Base-by-base conservation (phyloP, 371 early-diverging fungal genomes). In the Blakeslea trispora region DNA sequence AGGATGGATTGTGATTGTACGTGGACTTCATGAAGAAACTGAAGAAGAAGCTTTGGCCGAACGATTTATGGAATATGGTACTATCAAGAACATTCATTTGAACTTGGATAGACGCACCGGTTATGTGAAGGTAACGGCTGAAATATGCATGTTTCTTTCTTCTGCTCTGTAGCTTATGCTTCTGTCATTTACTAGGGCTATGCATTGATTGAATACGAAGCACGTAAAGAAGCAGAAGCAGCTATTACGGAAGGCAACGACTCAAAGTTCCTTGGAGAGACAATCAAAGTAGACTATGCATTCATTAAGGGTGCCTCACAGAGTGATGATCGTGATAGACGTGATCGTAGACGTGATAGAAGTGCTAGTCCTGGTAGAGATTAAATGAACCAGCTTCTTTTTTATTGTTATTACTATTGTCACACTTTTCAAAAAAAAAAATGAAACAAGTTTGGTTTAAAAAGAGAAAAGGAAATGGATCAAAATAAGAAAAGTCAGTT, bases 81-180 rank as follows among this genome's bases (percentile, higher is more conserved):
- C 81, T 15, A 83, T 95, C 55, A 90, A 91, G 69, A 89, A 90
- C 68, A 53, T 98, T 43, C 96, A 96, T 57, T 69, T 98, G 59
- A 96, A 96, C 65, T 71, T 96, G 55, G 96, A 98, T 72, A 85
- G 96, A 55, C 86, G 93, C 53, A 93, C 96, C 19, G 97, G 98
- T 71, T 96, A 84, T 66, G 95, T 94, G 68, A 98, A 98, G 86
- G 95, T 91, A 75, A 54, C 3, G 14, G n/a, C n/a, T n/a, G n/a
- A n/a, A n/a, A n/a, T n/a, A n/a, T n/a, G n/a, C n/a, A n/a, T n/a
- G n/a, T n/a, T n/a, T n/a, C n/a, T n/a, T n/a, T n/a, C n/a, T n/a
- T n/a, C n/a, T n/a, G n/a, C n/a, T n/a, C n/a, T n/a, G n/a, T n/a
- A n/a, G n/a, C n/a, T n/a, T n/a, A n/a, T n/a, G n/a, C n/a, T n/a